These are phyloP conservation scores for Coprinopsis cinerea DNA, from an alignment of 768 basidiomycete species.

Conservation along the genomic window DNA sequence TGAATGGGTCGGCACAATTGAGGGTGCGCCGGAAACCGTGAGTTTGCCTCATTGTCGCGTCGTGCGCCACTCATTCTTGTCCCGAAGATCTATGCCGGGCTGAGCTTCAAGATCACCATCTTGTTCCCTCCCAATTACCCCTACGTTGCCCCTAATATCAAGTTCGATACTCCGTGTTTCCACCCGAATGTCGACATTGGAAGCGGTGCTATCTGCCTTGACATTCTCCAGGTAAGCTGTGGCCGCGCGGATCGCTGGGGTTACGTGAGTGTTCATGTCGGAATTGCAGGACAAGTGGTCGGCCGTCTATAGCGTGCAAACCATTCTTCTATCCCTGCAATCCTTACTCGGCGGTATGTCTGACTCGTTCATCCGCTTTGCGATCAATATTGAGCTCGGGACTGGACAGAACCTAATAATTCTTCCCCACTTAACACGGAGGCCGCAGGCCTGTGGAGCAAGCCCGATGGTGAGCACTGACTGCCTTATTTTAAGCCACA, in stretches of 20 bases:
- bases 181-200: conserved; percentile 87
- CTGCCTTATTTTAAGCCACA: background rate
- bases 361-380: background rate
- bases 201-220: conserved; percentile 75
- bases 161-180: conserved; percentile 85
- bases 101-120: conserved; percentile 80
- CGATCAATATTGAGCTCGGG: background rate
- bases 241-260: background rate
- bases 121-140: conserved; percentile 86
- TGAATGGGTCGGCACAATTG: conserved; percentile 87
- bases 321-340: conserved; percentile 82
- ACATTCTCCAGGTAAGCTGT: conserved; percentile 70
- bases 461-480: conserved; percentile 59
- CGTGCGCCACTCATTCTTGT: background rate
- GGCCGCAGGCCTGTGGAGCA: conserved; percentile 76
- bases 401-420: conserved; percentile 77
- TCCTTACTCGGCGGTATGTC: conserved; percentile 80
- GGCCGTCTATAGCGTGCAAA: conserved; percentile 88
- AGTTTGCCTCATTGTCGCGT: conserved; percentile 19
- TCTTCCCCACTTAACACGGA: conserved; percentile 86
- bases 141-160: conserved; percentile 77
- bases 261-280: background rate
- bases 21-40: conserved; percentile 74
- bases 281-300: conserved; percentile 82
- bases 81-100: conserved; percentile 64